phyloP scores from a whole-genome alignment of 2,329 filamentous ascomycete genomes.

The Colletotrichum tanaceti region DNA sequence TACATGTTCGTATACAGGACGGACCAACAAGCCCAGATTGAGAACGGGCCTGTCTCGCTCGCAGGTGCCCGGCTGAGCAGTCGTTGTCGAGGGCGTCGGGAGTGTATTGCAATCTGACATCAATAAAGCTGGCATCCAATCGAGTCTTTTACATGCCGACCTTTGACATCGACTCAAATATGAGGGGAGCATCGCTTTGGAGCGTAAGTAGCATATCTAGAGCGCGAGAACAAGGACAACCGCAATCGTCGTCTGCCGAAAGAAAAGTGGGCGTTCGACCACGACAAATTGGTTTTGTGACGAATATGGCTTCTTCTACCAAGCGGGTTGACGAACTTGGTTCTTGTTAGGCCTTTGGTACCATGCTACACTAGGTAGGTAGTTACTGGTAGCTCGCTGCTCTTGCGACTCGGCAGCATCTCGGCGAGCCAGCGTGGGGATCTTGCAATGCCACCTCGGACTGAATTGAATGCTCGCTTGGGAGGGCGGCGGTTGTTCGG shows the following conservation, averaged over 20 bases:
- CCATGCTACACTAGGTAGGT: no score
- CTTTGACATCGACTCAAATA: slow-evolving; percentile 21
- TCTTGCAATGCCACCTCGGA: slow-evolving; percentile 19
- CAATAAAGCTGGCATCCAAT: slow-evolving; percentile 29
- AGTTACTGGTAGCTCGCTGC: slow-evolving; percentile 21
- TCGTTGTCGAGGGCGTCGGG: slow-evolving; percentile 31
- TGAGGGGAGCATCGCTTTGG: slow-evolving; percentile 10
- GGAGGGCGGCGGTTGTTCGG: slow-evolving; percentile 26
- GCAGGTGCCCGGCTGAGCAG: slow-evolving; percentile 23
- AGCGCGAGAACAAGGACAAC: slow-evolving; percentile 17
- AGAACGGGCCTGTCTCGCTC: slow-evolving; percentile 26
- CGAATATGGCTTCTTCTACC: slow-evolving; percentile 12
- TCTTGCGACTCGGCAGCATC: slow-evolving; percentile 23
- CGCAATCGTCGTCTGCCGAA: not conserved
- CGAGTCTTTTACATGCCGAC: slow-evolving; percentile 11
- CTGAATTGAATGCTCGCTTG: slow-evolving; percentile 22
- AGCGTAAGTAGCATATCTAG: slow-evolving; percentile 5
- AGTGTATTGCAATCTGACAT: slow-evolving; percentile 21
- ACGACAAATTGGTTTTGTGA: slow-evolving; percentile 16
- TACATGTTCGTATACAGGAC: slow-evolving; percentile 7
- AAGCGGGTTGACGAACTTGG: slow-evolving; percentile 7
- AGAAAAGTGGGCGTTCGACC: not conserved
- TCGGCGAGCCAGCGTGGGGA: slow-evolving; percentile 8
- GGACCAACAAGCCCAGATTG: slow-evolving; percentile 13
- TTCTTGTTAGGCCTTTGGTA: not conserved